Percentiles rank a stretch among this genome's conserved stretches.
These are phyloP conservation scores for Fonsecaea nubica DNA, from an alignment of 2,329 filamentous ascomycete species.

Conservation along the genomic window DNA sequence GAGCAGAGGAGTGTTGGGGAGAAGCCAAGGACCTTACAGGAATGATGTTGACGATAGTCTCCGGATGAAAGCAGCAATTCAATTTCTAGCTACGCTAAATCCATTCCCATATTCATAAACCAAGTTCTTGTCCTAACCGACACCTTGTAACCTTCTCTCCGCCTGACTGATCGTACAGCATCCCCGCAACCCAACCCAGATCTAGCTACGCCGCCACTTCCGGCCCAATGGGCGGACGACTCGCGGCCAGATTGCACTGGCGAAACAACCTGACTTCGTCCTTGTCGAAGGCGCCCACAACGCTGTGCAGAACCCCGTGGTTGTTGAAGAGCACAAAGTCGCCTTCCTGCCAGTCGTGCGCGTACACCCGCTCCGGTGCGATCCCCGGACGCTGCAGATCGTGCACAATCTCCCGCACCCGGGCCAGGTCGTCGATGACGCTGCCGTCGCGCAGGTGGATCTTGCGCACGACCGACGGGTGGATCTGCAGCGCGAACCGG, in stretches of 20 bases:
- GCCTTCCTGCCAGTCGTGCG: slow-evolving; percentile 78
- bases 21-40: too few species aligned
- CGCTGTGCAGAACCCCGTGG: slow-evolving; percentile 74
- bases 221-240: slow-evolving; percentile 62
- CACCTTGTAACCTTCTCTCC: too few species aligned
- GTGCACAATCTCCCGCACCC: slow-evolving; percentile 74
- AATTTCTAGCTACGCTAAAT: background rate
- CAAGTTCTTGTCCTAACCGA: too few species aligned
- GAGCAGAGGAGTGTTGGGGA: too few species aligned
- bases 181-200: background rate
- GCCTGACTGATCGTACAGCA: background rate
- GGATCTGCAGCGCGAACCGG: slow-evolving; percentile 72
- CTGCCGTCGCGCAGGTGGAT: slow-evolving; percentile 71
- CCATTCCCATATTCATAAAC: too few species aligned
- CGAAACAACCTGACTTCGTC: slow-evolving; percentile 77
- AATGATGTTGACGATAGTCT: too few species aligned
- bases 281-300: slow-evolving; percentile 74
- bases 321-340: slow-evolving; percentile 82
- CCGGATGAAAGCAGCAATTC: background rate
- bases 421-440: slow-evolving; percentile 70
- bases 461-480: slow-evolving; percentile 73
- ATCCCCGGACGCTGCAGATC: slow-evolving; percentile 75
- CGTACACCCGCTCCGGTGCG: slow-evolving; percentile 70
- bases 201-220: slow-evolving; percentile 13
- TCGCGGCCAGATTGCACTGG: slow-evolving; percentile 80